Conservation (phyloP, 1,139 yeast genomes). For the Scheffersomyces insectosa region DNA sequence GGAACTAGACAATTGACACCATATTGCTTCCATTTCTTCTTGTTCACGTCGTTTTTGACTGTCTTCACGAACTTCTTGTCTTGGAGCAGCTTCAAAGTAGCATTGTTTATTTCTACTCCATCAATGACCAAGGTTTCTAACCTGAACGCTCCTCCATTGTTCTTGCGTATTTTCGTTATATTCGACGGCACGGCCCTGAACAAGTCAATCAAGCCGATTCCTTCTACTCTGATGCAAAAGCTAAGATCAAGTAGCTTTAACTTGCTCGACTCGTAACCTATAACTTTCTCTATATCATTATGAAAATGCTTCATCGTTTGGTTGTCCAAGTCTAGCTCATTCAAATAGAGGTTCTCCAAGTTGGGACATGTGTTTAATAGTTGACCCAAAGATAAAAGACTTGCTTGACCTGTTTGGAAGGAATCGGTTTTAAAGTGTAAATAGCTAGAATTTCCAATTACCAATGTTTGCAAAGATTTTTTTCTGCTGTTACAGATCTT, state of each 20-base stretch:
- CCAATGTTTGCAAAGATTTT: constrained; percentile 16
- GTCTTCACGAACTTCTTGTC: constrained; percentile 19
- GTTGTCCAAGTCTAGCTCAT: constrained; percentile 42
- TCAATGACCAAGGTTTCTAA: constrained; percentile 30
- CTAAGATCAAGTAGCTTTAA: constrained; percentile 36
- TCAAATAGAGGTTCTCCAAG: constrained; percentile 26
- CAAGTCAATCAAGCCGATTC: constrained; percentile 40
- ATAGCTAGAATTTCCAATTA: constrained; percentile 35
- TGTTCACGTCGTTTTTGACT: constrained; percentile 27
- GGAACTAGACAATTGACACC: constrained; percentile 33
- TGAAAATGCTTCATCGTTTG: constrained; percentile 33
- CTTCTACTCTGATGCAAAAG: constrained; percentile 36
- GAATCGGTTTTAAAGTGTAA: constrained; percentile 32
- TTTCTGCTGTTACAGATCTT: constrained; percentile 17
- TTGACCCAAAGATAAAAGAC: constrained; percentile 20
- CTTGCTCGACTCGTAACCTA: constrained; percentile 16
- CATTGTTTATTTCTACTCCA: constrained; percentile 36
- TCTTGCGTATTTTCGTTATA: constrained; percentile 2
- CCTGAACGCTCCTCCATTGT: constrained; percentile 7
- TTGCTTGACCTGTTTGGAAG: constrained; percentile 9
- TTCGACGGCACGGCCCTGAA: constrained; percentile 19
- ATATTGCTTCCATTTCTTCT: constrained; percentile 36
- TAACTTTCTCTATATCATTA: constrained; percentile 20
- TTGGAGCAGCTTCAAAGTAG: constrained; percentile 27
- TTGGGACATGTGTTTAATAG: constrained; percentile 26